Percentiles rank a stretch among this genome's conserved stretches.
Evolutionary conservation across 2,329 filamentous ascomycete species (phyloP).

Genomic region (Nigrospora osmanthi): DNA sequence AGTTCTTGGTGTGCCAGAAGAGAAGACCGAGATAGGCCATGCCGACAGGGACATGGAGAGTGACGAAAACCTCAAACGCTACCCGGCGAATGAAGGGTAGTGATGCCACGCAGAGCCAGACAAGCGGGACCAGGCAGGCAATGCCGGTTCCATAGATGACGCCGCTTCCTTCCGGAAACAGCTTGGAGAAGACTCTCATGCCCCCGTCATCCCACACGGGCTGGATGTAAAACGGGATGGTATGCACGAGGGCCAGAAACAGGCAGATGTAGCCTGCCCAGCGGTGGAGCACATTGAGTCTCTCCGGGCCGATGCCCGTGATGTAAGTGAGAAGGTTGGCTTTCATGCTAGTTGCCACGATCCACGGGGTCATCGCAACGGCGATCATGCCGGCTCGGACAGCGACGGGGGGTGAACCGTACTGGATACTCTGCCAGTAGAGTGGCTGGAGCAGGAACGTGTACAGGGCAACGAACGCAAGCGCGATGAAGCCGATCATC

Average conservation of each 20-base stretch:
- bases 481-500: conserved; percentile 56
- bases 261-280: conserved; percentile 86
- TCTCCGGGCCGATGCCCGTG: conserved; percentile 86
- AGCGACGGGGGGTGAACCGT: conserved; percentile 80
- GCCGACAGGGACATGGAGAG: conserved; percentile 75
- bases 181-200: conserved; percentile 58
- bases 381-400: conserved; percentile 87
- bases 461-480: conserved; percentile 71
- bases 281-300: conserved; percentile 86
- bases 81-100: conserved; percentile 67
- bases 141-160: conserved; percentile 81
- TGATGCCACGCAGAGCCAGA: conserved; percentile 79
- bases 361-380: conserved; percentile 88
- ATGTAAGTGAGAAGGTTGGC: conserved; percentile 77
- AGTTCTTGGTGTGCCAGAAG: conserved; percentile 96
- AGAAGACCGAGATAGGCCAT: conserved; percentile 75
- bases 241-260: conserved; percentile 75
- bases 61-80: conserved; percentile 80
- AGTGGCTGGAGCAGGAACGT: conserved; percentile 82
- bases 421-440: conserved; percentile 81
- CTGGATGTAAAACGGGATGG: conserved; percentile 81
- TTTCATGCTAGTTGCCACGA: conserved; percentile 83
- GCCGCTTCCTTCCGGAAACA: conserved; percentile 58
- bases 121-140: conserved; percentile 71
- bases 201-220: conserved; percentile 78